Percentiles rank a stretch among this genome's conserved stretches.
These are phyloP conservation scores for Coelastrella sp. DNA, from an alignment of 139 green algal genomes.

Conservation along the genomic window DNA sequence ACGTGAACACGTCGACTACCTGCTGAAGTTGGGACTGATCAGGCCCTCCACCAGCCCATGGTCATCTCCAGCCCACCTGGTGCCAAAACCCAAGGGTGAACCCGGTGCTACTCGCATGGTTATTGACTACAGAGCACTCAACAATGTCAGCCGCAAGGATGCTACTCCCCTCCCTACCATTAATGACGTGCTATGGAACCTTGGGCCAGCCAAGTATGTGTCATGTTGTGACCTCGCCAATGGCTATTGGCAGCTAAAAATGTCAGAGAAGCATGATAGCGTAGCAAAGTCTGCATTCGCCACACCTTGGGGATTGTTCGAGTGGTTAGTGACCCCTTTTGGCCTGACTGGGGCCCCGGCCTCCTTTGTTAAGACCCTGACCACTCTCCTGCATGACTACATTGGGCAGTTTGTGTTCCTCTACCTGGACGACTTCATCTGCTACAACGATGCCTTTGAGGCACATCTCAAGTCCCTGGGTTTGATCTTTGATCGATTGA, in stretches of 20 bases:
- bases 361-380: slow-evolving; percentile 43
- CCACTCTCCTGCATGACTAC: neutral
- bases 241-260: neutral
- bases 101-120: slow-evolving; percentile 5
- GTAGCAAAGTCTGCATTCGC: slow-evolving; percentile 54
- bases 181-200: slow-evolving; percentile 1
- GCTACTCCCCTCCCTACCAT: neutral
- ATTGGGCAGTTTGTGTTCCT: slow-evolving; percentile 1
- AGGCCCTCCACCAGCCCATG: neutral
- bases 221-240: neutral
- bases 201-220: neutral
- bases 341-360: slow-evolving; percentile 37
- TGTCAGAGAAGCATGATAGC: neutral
- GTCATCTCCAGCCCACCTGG: slow-evolving; percentile 3
- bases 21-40: slow-evolving; percentile 21
- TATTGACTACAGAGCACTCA: slow-evolving; percentile 6
- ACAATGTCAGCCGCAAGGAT: neutral
- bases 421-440: slow-evolving; percentile 51
- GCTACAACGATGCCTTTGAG: slow-evolving; percentile 12
- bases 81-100: slow-evolving; percentile 6
- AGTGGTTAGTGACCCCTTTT: slow-evolving; percentile 3
- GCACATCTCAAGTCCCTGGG: slow-evolving; percentile 32
- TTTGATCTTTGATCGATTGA: slow-evolving; percentile 15
- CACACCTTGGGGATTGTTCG: neutral
- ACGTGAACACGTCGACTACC: neutral